Evolutionary conservation across 345 rosid species (phyloP), one percentile per base, ranked within the genome.

Genomic region (Trapa incisa): DNA sequence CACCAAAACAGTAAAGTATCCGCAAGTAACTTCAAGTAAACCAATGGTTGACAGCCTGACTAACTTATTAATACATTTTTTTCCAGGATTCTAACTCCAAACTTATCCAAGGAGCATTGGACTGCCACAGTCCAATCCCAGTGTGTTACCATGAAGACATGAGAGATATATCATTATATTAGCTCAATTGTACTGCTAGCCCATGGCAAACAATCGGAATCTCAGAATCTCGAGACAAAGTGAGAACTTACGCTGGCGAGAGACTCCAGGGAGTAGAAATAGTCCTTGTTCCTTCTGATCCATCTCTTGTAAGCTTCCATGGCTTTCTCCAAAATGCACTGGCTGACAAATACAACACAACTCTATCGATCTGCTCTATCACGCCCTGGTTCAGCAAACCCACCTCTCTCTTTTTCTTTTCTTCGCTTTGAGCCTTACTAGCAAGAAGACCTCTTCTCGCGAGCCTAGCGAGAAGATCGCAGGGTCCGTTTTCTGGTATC

Each of bases 251-350:
- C 99, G 77, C 85, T 91, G 72, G 96, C 96, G 72, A 94, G 82
- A 65, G 99, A 91, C 75, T 93, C 91, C 70, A 94, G 70, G 38
- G 96, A 87, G 78, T 87, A 89, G 38, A 91, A 93, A 75, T 84
- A 85, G 72, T 86, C 99, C 79, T 75, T 85, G 70, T 91, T 94
- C 70, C 78, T 87, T 78, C 91, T 83, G 63, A 94, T 87, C 97
- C 99, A 91, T 67, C 75, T 76, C 87, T 85, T 91, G 74, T 94
- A 94, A 67, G 86, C 87, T 72, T 89, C 99, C 97, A 94, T 91
- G 68, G 72, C 69, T 70, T 69, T 41, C 79, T 68, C 72, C 72
- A 70, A 42, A 6, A 41, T 54, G 32, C 60, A 54, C 54, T 50
- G 54, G 22, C 54, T 12, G 54, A 54, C 35, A 17, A n/a, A 17